Evolutionary conservation across 164 flowering plant species (phyloP).

Genomic region (Macadamia integrifolia): DNA sequence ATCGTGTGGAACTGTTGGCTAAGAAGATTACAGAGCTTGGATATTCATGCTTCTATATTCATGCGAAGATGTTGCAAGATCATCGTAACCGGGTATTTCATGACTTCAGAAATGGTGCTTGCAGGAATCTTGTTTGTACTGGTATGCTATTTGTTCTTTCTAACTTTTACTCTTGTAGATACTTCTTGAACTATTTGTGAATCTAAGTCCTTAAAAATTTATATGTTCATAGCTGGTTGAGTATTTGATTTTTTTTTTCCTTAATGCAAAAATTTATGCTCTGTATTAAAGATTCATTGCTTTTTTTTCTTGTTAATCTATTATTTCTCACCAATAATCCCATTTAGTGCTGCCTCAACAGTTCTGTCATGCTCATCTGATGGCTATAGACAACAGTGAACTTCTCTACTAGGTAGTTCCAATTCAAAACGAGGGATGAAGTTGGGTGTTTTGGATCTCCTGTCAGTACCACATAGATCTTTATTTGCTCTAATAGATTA

Average conservation of each 20-base stretch:
- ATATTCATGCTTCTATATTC: constrained; percentile 96
- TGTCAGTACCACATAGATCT: no score
- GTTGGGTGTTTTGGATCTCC: no score
- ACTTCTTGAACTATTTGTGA: background rate
- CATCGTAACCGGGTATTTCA: constrained; percentile 98
- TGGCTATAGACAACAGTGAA: background rate
- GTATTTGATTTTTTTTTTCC: no score
- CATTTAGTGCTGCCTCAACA: background rate
- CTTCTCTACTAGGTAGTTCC: background rate
- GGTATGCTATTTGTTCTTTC: constrained; percentile 37
- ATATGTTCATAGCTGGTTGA: background rate
- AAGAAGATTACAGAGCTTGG: constrained; percentile 99
- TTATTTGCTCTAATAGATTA: no score
- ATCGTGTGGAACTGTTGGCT: constrained; percentile 92
- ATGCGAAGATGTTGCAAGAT: constrained; percentile 98
- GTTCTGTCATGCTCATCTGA: background rate
- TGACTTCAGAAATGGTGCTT: constrained; percentile 99
- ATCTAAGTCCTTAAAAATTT: background rate
- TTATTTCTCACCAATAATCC: background rate
- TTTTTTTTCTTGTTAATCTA: no score
- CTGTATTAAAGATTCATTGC: background rate
- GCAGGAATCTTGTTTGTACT: constrained; percentile 98
- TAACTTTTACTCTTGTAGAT: background rate
- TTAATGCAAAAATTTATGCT: no score
- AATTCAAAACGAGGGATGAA: no score